These are phyloP conservation scores for Ceratocystis diversiconidia DNA, from an alignment of 2,329 filamentous ascomycete genomes.

Conservation along the genomic window DNA sequence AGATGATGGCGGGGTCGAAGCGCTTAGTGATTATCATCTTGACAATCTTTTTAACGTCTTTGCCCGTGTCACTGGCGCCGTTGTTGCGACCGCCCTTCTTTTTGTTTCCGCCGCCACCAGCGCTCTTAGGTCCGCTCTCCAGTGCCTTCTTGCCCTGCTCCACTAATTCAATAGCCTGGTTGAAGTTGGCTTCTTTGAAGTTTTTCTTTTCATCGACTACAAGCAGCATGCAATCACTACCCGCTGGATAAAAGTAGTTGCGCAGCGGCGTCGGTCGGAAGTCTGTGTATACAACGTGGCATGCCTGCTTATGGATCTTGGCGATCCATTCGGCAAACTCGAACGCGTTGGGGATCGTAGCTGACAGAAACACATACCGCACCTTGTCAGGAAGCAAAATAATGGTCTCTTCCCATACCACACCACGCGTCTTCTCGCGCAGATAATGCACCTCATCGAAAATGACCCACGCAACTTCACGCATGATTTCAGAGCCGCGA, in stretches of 20 bases:
- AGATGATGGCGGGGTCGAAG: constrained; percentile 96
- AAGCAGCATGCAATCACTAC: constrained; percentile 82
- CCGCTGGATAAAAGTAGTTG: constrained; percentile 93
- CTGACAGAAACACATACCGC: constrained; percentile 93
- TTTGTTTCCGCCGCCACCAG: constrained; percentile 49
- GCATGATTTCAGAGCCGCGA: constrained; percentile 96
- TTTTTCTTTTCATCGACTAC: constrained; percentile 94
- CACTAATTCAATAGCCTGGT: constrained; percentile 83
- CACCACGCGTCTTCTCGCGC: constrained; percentile 83
- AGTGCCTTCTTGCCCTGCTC: constrained; percentile 79
- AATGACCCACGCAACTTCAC: constrained; percentile 94
- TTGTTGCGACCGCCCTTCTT: constrained; percentile 85
- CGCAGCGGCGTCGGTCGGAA: constrained; percentile 93
- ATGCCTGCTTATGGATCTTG: constrained; percentile 93
- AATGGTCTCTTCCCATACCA: constrained; percentile 99
- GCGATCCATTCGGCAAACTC: constrained; percentile 99
- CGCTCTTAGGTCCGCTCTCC: constrained; percentile 47
- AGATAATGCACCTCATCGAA: constrained; percentile 99
- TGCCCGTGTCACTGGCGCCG: constrained; percentile 49
- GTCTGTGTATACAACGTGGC: constrained; percentile 97
- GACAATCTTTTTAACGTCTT: constrained; percentile 94
- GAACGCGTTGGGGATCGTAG: constrained; percentile 96
- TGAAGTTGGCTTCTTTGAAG: constrained; percentile 95
- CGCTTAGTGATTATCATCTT: constrained; percentile 98
- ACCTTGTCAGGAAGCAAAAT: constrained; percentile 97